Evolutionary conservation across 2,329 filamentous ascomycete genomes (phyloP).

Genomic region (Sarocladium brachiariae): DNA sequence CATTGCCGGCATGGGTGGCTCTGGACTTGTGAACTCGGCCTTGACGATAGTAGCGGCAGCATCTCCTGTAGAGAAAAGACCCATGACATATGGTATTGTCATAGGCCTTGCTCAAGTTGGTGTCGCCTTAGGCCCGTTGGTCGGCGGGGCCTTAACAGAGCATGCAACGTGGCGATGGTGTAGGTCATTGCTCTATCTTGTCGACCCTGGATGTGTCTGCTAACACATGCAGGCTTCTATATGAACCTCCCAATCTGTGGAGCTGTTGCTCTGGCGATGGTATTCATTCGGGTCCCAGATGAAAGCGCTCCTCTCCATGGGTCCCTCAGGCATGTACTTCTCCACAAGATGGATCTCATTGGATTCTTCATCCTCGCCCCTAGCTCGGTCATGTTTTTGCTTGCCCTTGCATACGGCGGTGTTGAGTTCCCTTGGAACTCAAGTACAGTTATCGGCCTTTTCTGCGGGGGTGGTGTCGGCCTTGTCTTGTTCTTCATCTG

Average conservation of each 20-base stretch:
- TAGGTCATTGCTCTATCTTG: conserved; percentile 14
- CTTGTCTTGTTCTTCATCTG: conserved; percentile 30
- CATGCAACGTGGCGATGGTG: conserved; percentile 36
- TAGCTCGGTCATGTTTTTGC: background rate
- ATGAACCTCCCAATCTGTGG: conserved; percentile 4
- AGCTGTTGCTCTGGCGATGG: background rate
- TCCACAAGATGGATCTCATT: conserved; percentile 1
- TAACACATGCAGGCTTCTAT: background rate
- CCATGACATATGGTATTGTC: conserved; percentile 8
- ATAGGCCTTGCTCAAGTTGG: conserved; percentile 28
- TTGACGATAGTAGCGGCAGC: conserved; percentile 16
- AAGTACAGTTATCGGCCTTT: conserved; percentile 31
- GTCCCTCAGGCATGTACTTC: background rate
- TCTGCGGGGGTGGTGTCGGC: conserved; percentile 27
- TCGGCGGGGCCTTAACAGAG: conserved; percentile 32
- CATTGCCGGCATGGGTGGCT: conserved; percentile 15
- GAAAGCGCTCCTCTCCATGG: background rate
- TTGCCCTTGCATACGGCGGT: background rate
- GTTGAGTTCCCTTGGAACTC: conserved; percentile 17
- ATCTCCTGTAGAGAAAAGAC: conserved; percentile 14
- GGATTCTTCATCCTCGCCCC: background rate
- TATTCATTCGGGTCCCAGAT: background rate
- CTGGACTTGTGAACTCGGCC: conserved; percentile 15
- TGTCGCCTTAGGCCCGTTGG: conserved; percentile 34
- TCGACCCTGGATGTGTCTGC: background rate